phyloP scores from a whole-genome alignment of 306 rosid genomes.

The Cotoneaster glaucophyllus region DNA sequence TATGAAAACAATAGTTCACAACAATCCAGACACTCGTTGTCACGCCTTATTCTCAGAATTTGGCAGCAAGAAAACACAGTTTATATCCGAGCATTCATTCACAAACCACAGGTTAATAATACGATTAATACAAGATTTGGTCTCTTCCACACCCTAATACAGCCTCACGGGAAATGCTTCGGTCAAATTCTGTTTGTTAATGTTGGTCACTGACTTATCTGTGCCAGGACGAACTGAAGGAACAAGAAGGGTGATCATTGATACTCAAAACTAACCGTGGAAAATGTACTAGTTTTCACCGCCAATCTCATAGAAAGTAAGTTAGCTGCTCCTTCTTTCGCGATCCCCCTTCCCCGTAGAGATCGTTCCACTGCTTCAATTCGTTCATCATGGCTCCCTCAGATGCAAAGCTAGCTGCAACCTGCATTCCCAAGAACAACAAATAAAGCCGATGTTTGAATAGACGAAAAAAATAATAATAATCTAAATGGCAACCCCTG shows the following conservation, averaged over 20 bases:
- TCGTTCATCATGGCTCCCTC: constrained; percentile 89
- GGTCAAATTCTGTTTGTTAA: background rate
- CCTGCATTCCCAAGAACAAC: constrained; percentile 33
- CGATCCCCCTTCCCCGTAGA: constrained; percentile 88
- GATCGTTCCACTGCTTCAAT: constrained; percentile 85
- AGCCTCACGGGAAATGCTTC: background rate
- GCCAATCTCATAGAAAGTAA: constrained; percentile 57
- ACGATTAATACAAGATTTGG: background rate
- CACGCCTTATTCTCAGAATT: background rate
- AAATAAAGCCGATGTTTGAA: background rate
- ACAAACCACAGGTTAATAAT: background rate
- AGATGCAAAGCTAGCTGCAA: constrained; percentile 79
- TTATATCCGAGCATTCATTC: background rate
- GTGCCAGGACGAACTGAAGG: background rate
- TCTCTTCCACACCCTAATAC: background rate
- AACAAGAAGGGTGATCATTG: background rate
- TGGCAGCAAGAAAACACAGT: background rate
- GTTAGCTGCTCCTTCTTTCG: constrained; percentile 78
- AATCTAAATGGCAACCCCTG: too few relatives aligned
- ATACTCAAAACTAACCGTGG: background rate
- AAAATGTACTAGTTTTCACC: background rate
- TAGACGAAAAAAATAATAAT: background rate
- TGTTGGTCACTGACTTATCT: background rate
- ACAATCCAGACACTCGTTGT: background rate
- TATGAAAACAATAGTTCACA: background rate